Percentiles rank a stretch among this genome's conserved stretches.
Conservation (phyloP, 805 yeast genomes). For the Starmerella vitae region DNA sequence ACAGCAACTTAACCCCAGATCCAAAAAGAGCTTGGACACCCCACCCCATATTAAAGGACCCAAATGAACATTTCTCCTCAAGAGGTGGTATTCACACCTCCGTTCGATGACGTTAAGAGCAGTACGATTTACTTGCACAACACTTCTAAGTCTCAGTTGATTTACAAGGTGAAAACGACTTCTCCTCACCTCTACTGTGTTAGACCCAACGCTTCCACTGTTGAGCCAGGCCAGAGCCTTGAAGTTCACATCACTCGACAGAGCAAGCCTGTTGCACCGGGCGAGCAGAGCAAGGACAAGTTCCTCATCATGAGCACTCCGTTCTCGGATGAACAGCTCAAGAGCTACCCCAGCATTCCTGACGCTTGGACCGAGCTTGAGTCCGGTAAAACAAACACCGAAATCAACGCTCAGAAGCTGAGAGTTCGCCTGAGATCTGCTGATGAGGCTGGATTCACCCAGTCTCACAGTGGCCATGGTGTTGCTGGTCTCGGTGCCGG, state of each 20-base stretch:
- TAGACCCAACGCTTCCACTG: constrained; percentile 80
- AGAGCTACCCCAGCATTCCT: constrained; percentile 38
- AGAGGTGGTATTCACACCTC: constrained; percentile 16
- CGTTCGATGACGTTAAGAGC: constrained; percentile 12
- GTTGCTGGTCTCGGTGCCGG: constrained; percentile 8
- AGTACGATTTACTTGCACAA: constrained; percentile 27
- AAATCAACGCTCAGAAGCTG: constrained; percentile 49
- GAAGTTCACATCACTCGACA: constrained; percentile 72
- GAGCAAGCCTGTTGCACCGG: constrained; percentile 66
- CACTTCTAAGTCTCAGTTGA: constrained; percentile 47
- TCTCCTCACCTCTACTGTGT: constrained; percentile 94
- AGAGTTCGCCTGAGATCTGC: constrained; percentile 31
- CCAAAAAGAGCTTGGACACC: not conserved
- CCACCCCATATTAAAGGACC: not conserved
- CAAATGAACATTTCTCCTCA: constrained; percentile 15
- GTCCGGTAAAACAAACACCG: constrained; percentile 33
- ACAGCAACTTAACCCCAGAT: not conserved
- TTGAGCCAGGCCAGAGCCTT: constrained; percentile 58
- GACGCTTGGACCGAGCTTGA: constrained; percentile 68
- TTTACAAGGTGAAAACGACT: constrained; percentile 94
- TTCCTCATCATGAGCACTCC: constrained; percentile 81
- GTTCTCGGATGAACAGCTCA: constrained; percentile 39
- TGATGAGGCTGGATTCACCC: not conserved
- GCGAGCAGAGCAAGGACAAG: constrained; percentile 77
- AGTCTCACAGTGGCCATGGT: constrained; percentile 1